Base-by-base conservation (phyloP, 2,329 filamentous ascomycete genomes). In the Cladosporium cucumerinum region DNA sequence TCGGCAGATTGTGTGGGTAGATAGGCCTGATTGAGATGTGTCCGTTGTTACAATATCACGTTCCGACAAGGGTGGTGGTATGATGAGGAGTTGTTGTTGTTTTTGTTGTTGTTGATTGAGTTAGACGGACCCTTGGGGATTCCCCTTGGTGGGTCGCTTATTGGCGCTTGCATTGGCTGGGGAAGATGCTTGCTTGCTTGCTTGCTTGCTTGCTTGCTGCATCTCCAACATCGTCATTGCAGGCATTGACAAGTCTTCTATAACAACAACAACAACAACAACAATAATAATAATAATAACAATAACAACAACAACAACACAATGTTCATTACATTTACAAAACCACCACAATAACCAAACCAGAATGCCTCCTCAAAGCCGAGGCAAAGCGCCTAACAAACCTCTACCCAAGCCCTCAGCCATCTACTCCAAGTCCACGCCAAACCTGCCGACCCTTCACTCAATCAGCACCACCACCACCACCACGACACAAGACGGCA, bases 401-500 rank as follows among this genome's bases (percentile, higher is more conserved):
- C 67, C 68, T 16, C 65, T 66, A 26, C 67, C 70, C 4, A 70
- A 77, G 2, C 78, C 78, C 26, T 57, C 72, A n/a, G 77, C 76
- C 26, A 74, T 80, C 63, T 79, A 80, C 63, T 82, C 80, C 36
- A 78, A 78, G 64, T 82, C 80, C 0, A 82, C 80, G 2, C 81
- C 81, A 5, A 81, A 82, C 63, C 72, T 82, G 1, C 77, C 80
- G 1, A 81, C 79, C 0, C 68, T 80, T n/a, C 71, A 68, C 57
- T 75, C 77, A 3, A 73, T 79, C 8, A 51, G 67, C 49, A 65
- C 61, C 55, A 57, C 62, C 34, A 64, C 14, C 30, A 23, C 61
- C 57, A 57, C 62, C 34, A 64, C 16, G 30, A 23, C 39, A 25
- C 34, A 23, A n/a, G 63, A 36, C 34, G 66, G 71, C 32, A 68